phyloP scores from a whole-genome alignment of 2,329 filamentous ascomycete genomes.

The Penicillium sp. region DNA sequence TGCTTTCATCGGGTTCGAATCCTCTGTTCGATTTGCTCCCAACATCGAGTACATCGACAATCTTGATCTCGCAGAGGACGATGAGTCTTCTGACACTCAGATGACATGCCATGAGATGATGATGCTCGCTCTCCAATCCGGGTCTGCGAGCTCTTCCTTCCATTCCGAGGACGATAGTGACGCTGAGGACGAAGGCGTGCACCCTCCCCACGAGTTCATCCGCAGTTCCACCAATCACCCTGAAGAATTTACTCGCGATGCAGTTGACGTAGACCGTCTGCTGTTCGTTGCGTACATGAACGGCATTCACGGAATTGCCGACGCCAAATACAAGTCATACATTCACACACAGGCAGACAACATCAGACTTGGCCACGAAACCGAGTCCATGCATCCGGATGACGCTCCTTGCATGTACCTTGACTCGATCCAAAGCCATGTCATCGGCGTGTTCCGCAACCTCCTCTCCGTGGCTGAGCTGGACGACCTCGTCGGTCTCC shows the following conservation, averaged over 20 bases:
- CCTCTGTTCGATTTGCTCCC: constrained; percentile 37
- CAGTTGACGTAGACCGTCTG: constrained; percentile 41
- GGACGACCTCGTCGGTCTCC: constrained; percentile 33
- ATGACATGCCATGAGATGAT: constrained; percentile 47
- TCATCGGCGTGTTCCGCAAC: constrained; percentile 44
- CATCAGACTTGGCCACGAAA: constrained; percentile 34
- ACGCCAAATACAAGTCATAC: constrained; percentile 35
- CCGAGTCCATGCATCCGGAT: constrained; percentile 36
- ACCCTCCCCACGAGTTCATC: constrained; percentile 20
- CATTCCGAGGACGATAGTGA: constrained; percentile 21
- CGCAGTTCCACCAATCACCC: constrained; percentile 26
- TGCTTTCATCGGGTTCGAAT: constrained; percentile 40
- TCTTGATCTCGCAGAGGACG: constrained; percentile 26
- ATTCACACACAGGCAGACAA: constrained; percentile 37
- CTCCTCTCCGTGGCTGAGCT: constrained; percentile 41
- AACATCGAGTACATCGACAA: constrained; percentile 39
- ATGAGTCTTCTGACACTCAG: constrained; percentile 25
- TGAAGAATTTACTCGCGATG: constrained; percentile 40
- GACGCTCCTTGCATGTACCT: constrained; percentile 36
- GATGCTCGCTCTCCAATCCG: constrained; percentile 33
- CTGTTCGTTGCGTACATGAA: constrained; percentile 46
- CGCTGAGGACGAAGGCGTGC: constrained; percentile 15
- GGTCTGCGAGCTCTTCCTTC: constrained; percentile 21
- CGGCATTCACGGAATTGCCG: constrained; percentile 40
- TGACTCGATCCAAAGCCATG: constrained; percentile 39